A percentile compares a stretch with the other conserved stretches of the same genome.
phyloP scores from a whole-genome alignment of 2,329 filamentous ascomycete species.

The Fusarium gaditjirri region DNA sequence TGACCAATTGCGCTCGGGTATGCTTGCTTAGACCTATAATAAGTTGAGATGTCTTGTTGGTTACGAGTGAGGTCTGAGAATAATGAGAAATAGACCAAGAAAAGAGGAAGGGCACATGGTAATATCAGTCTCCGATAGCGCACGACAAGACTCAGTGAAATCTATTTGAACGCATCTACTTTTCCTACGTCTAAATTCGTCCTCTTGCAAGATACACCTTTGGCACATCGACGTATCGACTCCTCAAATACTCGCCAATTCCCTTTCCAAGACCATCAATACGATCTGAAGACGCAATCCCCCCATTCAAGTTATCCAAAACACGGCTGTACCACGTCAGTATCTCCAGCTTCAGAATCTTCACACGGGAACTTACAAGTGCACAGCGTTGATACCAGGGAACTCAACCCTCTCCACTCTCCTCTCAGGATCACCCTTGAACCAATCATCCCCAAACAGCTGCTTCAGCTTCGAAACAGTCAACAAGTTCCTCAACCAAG shows the following conservation, averaged over 20 bases:
- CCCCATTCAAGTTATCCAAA: constrained; percentile 58
- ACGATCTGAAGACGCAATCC: constrained; percentile 54
- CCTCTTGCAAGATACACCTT: constrained; percentile 56
- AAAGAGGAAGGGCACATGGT: background rate
- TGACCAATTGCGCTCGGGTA: no score
- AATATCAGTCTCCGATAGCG: fast-evolving
- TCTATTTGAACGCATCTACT: fast-evolving
- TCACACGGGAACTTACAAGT: constrained; percentile 32
- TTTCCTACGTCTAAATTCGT: constrained; percentile 22
- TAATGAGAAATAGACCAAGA: no score
- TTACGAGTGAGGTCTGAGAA: no score
- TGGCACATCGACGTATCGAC: constrained; percentile 57
- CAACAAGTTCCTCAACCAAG: constrained; percentile 57
- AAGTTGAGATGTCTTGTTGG: no score
- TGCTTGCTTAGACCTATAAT: no score
- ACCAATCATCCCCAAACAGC: constrained; percentile 52
- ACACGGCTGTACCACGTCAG: constrained; percentile 43
- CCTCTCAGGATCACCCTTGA: constrained; percentile 46
- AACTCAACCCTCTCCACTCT: constrained; percentile 59
- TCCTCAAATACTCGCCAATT: constrained; percentile 56
- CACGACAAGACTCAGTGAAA: fast-evolving
- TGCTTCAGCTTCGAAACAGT: constrained; percentile 52
- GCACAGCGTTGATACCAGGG: constrained; percentile 47
- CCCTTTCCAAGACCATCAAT: constrained; percentile 61
- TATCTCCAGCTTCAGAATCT: background rate